Evolutionary conservation across 805 yeast genomes (phyloP).

Genomic region (Saturnispora silvae): DNA sequence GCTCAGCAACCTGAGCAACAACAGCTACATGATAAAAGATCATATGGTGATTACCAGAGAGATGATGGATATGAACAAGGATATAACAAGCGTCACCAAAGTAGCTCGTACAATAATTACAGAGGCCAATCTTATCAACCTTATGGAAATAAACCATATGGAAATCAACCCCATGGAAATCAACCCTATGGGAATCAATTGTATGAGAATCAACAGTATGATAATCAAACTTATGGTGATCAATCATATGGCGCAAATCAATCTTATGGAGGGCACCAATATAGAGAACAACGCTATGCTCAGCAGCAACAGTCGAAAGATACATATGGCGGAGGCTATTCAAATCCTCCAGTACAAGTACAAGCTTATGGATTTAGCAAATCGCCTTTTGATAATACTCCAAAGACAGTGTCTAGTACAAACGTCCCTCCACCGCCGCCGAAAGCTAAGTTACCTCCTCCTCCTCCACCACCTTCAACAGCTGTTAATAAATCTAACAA

Average conservation of each 20-base stretch:
- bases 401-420: slow-evolving; percentile 4
- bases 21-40: slow-evolving; percentile 2
- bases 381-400: slow-evolving; percentile 2
- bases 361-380: background rate
- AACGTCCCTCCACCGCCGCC: slow-evolving; percentile 7
- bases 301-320: too few relatives aligned
- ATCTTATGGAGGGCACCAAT: too few relatives aligned
- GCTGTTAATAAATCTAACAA: background rate
- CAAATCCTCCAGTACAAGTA: too few relatives aligned
- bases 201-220: too few relatives aligned
- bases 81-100: background rate
- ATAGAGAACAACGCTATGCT: too few relatives aligned
- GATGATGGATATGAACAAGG: background rate
- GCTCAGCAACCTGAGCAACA: background rate
- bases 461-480: slow-evolving; percentile 8
- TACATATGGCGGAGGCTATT: too few relatives aligned
- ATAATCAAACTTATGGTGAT: too few relatives aligned
- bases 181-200: too few relatives aligned
- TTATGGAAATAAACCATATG: background rate
- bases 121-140: too few relatives aligned
- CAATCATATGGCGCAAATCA: too few relatives aligned
- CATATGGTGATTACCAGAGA: background rate
- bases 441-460: slow-evolving; percentile 9
- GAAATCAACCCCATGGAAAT: background rate
- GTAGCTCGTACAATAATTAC: too few relatives aligned